Base-by-base conservation (phyloP, 2,329 filamentous ascomycete species). In the Fusarium foetens region DNA sequence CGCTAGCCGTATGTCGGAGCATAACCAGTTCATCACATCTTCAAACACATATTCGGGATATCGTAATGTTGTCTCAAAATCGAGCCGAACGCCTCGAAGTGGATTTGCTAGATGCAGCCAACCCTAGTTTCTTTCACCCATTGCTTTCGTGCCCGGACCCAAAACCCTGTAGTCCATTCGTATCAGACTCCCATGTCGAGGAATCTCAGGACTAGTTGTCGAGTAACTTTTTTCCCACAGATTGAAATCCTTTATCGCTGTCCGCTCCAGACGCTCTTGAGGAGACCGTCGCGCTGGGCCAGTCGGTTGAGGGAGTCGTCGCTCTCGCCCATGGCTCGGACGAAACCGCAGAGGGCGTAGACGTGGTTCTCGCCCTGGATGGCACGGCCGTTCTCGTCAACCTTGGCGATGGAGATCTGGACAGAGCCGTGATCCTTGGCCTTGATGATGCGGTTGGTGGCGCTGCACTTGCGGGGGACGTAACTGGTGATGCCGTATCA, bases 401-500 rank as follows among this genome's bases (percentile, higher is more conserved):
- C 96, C 90, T 98, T 98, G 86, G 92, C 95, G 84, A 99, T 89
- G 80, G 92, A 94, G 86, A 99, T 94, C 88, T 99, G 96, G 80
- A 98, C 96, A 74, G 94, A 97, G 81, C 94, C 95, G 91, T 99
- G 96, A 88, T 99, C 96, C 90, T 98, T 98, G 89, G 96, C 94
- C 90, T 98, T 98, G 92, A 99, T 98, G 90, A 98, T 98, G 88
- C 96, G 94, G 94, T 97, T 97, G 86, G 95, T 97, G 81, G 95
- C 95, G 86, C 91, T 94, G 93, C 95, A 98, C 90, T 98, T 98
- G 90, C 95, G 94, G 85, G 94, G 94, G 90, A 97, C 93, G 92
- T 97, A 97, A 85, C 94, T 97, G 83, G 53, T 66, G 63, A 71
- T 71, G 67, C 69, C 53, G 66, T 65, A 76, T 80, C 75, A 80